phyloP scores from a whole-genome alignment of 1,139 yeast genomes.

The Saccharomyces hybrid region DNA sequence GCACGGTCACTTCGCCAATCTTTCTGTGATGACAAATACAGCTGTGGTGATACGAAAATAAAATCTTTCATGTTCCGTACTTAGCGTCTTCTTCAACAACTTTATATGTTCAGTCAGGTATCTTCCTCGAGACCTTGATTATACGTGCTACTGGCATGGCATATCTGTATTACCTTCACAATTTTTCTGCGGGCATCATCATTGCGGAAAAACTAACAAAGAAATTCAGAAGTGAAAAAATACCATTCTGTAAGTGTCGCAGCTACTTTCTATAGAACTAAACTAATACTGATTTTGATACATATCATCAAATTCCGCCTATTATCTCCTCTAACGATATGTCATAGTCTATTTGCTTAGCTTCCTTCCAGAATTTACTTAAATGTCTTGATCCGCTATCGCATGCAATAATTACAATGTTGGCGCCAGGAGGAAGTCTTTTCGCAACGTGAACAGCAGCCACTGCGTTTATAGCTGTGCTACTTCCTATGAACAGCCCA shows the following conservation, averaged over 20 bases:
- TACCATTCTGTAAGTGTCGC: background rate
- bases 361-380: slow-evolving; percentile 85
- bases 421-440: slow-evolving; percentile 51
- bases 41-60: slow-evolving; percentile 25
- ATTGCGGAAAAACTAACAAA: background rate
- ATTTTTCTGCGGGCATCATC: background rate
- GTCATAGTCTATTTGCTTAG: slow-evolving; percentile 32
- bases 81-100: background rate
- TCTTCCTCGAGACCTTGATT: background rate
- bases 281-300: background rate
- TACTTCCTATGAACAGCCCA: slow-evolving; percentile 86
- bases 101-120: background rate
- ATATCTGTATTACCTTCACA: background rate
- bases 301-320: background rate
- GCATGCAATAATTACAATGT: slow-evolving; percentile 81
- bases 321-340: slow-evolving; percentile 29
- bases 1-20: slow-evolving; percentile 21
- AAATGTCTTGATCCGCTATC: slow-evolving; percentile 87
- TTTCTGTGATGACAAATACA: slow-evolving; percentile 14
- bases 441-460: slow-evolving; percentile 72
- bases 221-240: background rate
- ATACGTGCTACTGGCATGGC: background rate
- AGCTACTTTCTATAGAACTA: background rate
- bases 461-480: slow-evolving; percentile 87
- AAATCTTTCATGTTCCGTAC: slow-evolving; percentile 9